phyloP scores from a whole-genome alignment of 169 alveolate species.

The Besnoitia besnoiti region DNA sequence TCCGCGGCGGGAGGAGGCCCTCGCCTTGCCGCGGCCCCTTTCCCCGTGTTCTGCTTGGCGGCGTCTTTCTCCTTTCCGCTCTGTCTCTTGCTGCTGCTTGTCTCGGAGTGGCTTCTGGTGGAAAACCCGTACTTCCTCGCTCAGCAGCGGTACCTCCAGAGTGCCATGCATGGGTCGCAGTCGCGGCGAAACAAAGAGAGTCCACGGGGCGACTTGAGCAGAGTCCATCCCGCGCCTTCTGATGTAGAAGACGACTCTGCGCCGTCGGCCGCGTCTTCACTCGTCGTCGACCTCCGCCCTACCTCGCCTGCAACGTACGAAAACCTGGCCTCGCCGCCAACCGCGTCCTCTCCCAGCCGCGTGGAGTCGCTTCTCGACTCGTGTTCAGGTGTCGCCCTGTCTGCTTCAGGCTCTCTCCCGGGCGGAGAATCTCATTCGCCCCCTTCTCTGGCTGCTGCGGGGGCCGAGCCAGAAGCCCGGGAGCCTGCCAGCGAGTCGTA shows the following conservation, averaged over 20 bases:
- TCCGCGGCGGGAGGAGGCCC: not conserved
- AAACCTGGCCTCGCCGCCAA: not conserved
- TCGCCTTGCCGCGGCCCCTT: not conserved
- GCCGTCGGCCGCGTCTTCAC: not conserved
- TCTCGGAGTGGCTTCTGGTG: not conserved
- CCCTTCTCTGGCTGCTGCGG: too few relatives aligned
- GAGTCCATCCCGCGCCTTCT: not conserved
- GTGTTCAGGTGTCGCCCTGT: too few relatives aligned
- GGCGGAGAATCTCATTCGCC: too few relatives aligned
- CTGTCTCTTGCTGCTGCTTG: not conserved
- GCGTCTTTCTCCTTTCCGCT: not conserved
- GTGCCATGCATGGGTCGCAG: not conserved
- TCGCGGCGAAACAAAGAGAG: not conserved
- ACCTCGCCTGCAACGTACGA: not conserved
- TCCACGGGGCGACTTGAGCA: not conserved
- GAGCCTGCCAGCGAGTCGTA: too few relatives aligned
- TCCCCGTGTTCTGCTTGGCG: not conserved
- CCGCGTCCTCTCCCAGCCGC: too few relatives aligned
- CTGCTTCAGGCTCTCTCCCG: too few relatives aligned
- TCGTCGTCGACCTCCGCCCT: not conserved
- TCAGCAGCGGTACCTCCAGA: not conserved
- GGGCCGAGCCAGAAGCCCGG: too few relatives aligned
- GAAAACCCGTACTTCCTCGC: conserved; percentile 29
- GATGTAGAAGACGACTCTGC: not conserved
- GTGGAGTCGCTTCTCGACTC: too few relatives aligned